Evolutionary conservation across 1,284 basidiomycete genomes (phyloP).

Genomic region (Earliella scabrosa): DNA sequence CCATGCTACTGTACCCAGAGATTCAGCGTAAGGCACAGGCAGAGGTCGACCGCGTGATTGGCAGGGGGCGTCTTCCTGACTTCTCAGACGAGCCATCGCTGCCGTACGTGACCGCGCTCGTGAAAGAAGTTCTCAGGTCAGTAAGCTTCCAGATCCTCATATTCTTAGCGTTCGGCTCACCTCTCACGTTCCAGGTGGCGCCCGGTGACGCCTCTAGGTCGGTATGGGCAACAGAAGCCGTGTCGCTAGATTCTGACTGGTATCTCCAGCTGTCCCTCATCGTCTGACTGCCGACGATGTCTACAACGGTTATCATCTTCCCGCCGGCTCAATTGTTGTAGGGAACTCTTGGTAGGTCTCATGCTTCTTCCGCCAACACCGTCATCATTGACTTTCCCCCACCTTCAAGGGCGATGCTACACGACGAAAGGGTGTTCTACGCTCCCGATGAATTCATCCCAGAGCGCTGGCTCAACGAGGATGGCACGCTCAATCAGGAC

Average conservation of each 20-base stretch:
- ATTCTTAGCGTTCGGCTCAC: slow-evolving; percentile 3
- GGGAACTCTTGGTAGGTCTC: slow-evolving; percentile 32
- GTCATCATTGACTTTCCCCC: background rate
- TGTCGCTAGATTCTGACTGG: slow-evolving; percentile 17
- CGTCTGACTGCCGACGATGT: slow-evolving; percentile 36
- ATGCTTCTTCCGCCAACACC: slow-evolving; percentile 8
- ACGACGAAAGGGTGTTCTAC: slow-evolving; percentile 41
- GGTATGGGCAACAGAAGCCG: no score
- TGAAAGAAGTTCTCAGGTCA: slow-evolving; percentile 48
- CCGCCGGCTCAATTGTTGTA: slow-evolving; percentile 39
- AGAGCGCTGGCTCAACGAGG: slow-evolving; percentile 35
- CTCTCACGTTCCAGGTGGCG: slow-evolving; percentile 22
- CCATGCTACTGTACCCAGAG: slow-evolving; percentile 43
- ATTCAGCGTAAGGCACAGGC: slow-evolving; percentile 43
- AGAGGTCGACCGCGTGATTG: slow-evolving; percentile 45
- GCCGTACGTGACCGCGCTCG: slow-evolving; percentile 45
- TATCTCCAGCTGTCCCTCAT: slow-evolving; percentile 36
- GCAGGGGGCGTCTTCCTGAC: slow-evolving; percentile 42
- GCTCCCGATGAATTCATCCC: slow-evolving; percentile 44
- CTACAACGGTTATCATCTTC: slow-evolving; percentile 41
- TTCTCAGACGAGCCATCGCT: slow-evolving; percentile 42
- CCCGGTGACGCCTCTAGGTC: slow-evolving; percentile 31
- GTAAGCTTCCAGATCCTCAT: slow-evolving; percentile 1
- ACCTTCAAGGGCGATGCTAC: slow-evolving; percentile 42
- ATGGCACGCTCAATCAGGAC: slow-evolving; percentile 35